Base-by-base conservation (phyloP, 495 filamentous ascomycete genomes). In the Aspergillus haitiensis region DNA sequence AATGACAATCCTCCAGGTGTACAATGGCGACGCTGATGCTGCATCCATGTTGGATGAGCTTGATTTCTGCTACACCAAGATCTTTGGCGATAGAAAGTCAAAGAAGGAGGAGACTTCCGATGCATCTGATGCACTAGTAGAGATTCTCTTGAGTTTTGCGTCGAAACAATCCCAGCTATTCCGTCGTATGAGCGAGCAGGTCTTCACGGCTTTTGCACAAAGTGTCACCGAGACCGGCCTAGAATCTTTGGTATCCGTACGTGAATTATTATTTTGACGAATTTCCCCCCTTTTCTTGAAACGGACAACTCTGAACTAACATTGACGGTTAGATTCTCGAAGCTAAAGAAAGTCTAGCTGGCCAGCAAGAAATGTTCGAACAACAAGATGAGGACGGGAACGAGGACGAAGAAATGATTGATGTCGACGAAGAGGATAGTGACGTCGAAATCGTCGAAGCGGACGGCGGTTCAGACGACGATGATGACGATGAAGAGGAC, bases 281-380 rank as follows among this genome's bases (percentile, higher is more conserved):
- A 27, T 27, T 27, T 1, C 21, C 21, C 21, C 21, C 3, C 21
- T 27, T 27, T 27, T 27, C 21, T 27, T 27, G 21, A 27, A 27
- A 27, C 21, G 21, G 21, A 27, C 21, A 27, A 27, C 21, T 21
- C 32, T 50, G 35, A 58, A 60, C 57, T 42, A 36, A 21, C 50
- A 27, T 46, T 21, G 40, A 58, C 46, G 54, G 4, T 21, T 49
- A 90, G 70, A 84, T 91, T 9, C 76, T 98, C 27, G 79, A 85
- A 56, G 88, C 88, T 8, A 88, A 88, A 54, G 94, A 98, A 72
- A 93, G 80, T 64, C 74, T 89, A 42, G 84, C 85, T 48, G 94
- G 94, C 10, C 90, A 96, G 63, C 84, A 90, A 61, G 87, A 90
- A 39, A 81, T 98, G 55, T 98, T 97, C 75, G 89, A 89, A 52